A percentile compares a stretch with the other conserved stretches of the same genome.
These are phyloP conservation scores for Calonectria pauciramosa DNA, from an alignment of 2,329 filamentous ascomycete genomes.

Conservation along the genomic window DNA sequence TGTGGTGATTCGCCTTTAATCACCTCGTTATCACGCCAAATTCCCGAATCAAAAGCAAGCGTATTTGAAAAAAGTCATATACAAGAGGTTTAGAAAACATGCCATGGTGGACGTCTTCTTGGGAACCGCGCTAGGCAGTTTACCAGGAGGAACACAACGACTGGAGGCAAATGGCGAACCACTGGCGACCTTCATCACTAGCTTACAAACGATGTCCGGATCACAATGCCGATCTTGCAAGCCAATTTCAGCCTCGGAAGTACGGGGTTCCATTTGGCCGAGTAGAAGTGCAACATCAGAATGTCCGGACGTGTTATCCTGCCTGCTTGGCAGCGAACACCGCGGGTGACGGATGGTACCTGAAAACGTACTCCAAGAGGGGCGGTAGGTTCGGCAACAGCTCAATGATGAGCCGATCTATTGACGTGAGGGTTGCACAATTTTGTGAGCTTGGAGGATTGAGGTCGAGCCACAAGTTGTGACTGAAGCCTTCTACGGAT, in stretches of 20 bases:
- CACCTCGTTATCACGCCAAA: background rate
- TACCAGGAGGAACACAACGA: too few relatives aligned
- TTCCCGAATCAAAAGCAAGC: background rate
- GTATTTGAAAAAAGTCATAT: background rate
- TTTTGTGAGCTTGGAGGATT: too few relatives aligned
- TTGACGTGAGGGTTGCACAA: background rate
- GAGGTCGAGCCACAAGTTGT: background rate
- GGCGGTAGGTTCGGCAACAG: background rate
- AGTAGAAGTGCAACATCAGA: background rate
- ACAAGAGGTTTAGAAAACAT: background rate
- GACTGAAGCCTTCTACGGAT: background rate
- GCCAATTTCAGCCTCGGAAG: background rate
- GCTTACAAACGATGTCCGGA: background rate
- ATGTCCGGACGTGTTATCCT: background rate
- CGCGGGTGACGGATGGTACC: background rate
- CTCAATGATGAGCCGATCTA: background rate
- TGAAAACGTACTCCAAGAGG: conserved; percentile 1
- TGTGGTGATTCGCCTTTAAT: background rate
- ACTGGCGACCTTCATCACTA: background rate
- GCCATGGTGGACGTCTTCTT: background rate
- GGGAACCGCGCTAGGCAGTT: background rate
- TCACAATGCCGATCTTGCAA: conserved; percentile 6
- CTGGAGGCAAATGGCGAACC: background rate
- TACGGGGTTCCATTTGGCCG: background rate
- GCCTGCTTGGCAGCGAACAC: background rate